A percentile compares a stretch with the other conserved stretches of the same genome.
phyloP scores from a whole-genome alignment of 495 filamentous ascomycete species.

The Neurospora tetraspora region DNA sequence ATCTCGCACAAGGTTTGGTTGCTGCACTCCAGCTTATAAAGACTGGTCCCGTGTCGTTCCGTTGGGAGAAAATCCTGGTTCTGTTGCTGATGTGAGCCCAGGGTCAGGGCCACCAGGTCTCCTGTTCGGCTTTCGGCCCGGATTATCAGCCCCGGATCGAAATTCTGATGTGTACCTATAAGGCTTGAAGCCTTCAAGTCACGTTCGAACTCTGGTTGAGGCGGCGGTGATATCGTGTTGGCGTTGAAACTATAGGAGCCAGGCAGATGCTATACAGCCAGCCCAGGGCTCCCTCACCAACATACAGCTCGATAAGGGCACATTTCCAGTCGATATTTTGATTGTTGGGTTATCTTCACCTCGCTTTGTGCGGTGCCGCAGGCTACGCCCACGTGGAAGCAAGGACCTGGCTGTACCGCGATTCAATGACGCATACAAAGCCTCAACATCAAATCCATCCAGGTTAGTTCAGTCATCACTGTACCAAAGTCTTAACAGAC shows the following conservation, averaged over 20 bases:
- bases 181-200: neutral
- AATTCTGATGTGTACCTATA: neutral
- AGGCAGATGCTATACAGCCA: neutral
- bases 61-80: neutral
- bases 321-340: neutral
- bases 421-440: neutral
- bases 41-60: neutral
- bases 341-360: neutral
- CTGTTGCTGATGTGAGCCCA: neutral
- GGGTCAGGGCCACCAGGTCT: neutral
- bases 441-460: neutral
- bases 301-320: neutral
- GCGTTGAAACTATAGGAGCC: neutral
- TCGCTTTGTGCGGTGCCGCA: neutral
- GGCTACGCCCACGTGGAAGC: neutral
- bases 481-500: neutral
- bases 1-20: neutral
- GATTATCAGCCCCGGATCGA: neutral
- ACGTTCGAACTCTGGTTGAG: neutral
- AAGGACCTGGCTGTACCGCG: neutral
- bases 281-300: neutral
- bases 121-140: neutral
- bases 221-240: neutral
- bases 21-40: neutral
- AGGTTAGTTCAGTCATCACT: neutral